These are phyloP conservation scores for Ceratocystis cacaofunesta DNA, from an alignment of 2,329 filamentous ascomycete species.

Conservation along the genomic window DNA sequence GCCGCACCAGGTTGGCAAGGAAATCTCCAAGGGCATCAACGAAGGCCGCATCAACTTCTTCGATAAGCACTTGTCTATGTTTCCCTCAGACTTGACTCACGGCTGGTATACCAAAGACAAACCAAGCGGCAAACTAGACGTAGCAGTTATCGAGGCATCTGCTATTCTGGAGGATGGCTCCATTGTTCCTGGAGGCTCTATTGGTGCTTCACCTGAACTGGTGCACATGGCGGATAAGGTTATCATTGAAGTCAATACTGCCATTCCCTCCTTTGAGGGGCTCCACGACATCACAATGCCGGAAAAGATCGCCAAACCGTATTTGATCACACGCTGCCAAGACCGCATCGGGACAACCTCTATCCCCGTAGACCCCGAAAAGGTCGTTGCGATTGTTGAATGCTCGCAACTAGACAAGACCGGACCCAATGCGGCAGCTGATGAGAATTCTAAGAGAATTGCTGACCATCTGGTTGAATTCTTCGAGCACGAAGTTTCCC, in stretches of 20 bases:
- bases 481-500: conserved; percentile 69
- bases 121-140: conserved; percentile 58
- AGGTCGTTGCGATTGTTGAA: conserved; percentile 72
- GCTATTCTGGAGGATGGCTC: conserved; percentile 81
- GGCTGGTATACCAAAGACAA: conserved; percentile 75
- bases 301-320: conserved; percentile 71
- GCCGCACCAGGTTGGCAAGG: conserved; percentile 81
- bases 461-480: conserved; percentile 66
- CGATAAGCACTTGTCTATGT: conserved; percentile 89
- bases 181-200: conserved; percentile 73
- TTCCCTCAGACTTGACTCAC: conserved; percentile 67
- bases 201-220: conserved; percentile 72
- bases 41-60: conserved; percentile 81
- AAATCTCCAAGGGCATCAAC: conserved; percentile 83
- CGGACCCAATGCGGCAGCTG: conserved; percentile 59
- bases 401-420: conserved; percentile 69
- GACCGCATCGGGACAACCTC: conserved; percentile 73
- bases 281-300: conserved; percentile 84
- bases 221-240: conserved; percentile 87
- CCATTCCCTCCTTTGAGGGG: conserved; percentile 70
- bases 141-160: conserved; percentile 71
- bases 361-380: conserved; percentile 71
- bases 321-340: conserved; percentile 70
- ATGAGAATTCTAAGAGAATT: conserved; percentile 57
- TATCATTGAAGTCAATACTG: conserved; percentile 84